These are phyloP conservation scores for Fusarium sp. DNA, from an alignment of 2,329 filamentous ascomycete genomes.

Conservation along the genomic window DNA sequence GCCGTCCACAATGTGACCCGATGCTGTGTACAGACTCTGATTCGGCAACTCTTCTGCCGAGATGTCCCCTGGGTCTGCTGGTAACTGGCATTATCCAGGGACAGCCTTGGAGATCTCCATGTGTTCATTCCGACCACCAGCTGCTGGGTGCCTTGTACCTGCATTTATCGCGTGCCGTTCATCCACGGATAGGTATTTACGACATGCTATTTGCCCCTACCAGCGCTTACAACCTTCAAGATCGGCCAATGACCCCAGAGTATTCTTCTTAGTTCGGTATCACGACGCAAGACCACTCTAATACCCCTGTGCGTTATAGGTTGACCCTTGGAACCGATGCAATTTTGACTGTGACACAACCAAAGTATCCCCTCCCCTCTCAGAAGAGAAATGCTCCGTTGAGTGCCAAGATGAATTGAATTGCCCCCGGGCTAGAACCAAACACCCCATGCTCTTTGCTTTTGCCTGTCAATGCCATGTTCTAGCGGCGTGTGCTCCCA, in stretches of 20 bases:
- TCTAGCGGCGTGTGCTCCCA: conserved; percentile 19
- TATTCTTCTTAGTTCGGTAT: conserved; percentile 20
- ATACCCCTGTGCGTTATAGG: conserved; percentile 31
- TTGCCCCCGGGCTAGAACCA: conserved; percentile 6
- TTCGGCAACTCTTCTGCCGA: conserved; percentile 15
- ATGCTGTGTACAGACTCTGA: neutral
- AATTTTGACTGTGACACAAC: conserved; percentile 43
- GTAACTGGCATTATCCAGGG: conserved; percentile 1
- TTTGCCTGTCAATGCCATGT: conserved; percentile 20
- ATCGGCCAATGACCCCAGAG: conserved; percentile 18
- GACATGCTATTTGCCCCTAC: conserved; percentile 28
- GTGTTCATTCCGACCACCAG: conserved; percentile 14
- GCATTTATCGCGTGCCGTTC: conserved; percentile 27
- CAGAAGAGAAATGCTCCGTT: conserved; percentile 18
- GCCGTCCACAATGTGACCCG: conserved; percentile 20
- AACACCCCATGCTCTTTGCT: conserved; percentile 1
- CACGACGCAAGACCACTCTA: conserved; percentile 33
- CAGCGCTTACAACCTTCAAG: conserved; percentile 12
- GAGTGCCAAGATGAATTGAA: conserved; percentile 27
- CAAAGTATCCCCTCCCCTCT: conserved; percentile 9
- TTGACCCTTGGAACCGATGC: conserved; percentile 45
- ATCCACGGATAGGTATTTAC: conserved; percentile 29
- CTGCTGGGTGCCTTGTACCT: conserved; percentile 37
- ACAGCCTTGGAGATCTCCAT: conserved; percentile 32
- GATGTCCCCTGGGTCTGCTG: neutral